A percentile compares a stretch with the other conserved stretches of the same genome.
Evolutionary conservation across 805 yeast genomes (phyloP).

Genomic region (Lachancea cidri): DNA sequence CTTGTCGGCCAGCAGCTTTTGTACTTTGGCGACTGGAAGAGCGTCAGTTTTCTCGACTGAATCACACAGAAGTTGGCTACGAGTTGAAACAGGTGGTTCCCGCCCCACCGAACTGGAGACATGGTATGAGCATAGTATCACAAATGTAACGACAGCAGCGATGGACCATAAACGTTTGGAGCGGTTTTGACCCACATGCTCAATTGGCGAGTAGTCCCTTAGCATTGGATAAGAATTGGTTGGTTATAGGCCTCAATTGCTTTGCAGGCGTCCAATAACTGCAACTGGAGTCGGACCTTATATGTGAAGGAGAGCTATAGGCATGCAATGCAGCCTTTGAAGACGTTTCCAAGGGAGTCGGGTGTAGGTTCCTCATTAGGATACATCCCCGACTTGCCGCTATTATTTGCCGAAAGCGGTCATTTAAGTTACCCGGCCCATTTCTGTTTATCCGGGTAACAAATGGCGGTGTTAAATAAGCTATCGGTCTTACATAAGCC

Average conservation of each 20-base stretch:
- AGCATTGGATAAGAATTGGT: not conserved
- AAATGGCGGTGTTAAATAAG: no score
- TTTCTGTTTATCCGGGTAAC: no score
- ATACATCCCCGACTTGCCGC: no score
- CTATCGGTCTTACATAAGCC: no score
- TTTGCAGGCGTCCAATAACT: no score
- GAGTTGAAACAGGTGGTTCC: not conserved
- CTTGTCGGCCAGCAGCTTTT: conserved; percentile 21
- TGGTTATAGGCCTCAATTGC: not conserved
- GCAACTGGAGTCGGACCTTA: no score
- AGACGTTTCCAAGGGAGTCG: no score
- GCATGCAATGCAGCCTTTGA: not conserved
- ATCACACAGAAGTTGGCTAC: conserved; percentile 7
- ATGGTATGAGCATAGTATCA: conserved; percentile 1
- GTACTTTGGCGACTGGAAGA: conserved; percentile 6
- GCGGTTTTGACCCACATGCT: not conserved
- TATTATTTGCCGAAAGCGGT: no score
- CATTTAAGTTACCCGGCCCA: no score
- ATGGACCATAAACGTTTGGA: not conserved
- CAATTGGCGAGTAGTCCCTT: not conserved
- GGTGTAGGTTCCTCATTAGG: no score
- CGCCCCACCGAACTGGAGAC: not conserved
- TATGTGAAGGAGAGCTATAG: no score
- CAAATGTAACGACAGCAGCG: conserved; percentile 2
- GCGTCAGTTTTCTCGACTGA: conserved; percentile 8